A percentile compares a stretch with the other conserved stretches of the same genome.
These are phyloP conservation scores for Spathaspora jeffriesii DNA, from an alignment of 1,139 yeast species.

Conservation along the genomic window DNA sequence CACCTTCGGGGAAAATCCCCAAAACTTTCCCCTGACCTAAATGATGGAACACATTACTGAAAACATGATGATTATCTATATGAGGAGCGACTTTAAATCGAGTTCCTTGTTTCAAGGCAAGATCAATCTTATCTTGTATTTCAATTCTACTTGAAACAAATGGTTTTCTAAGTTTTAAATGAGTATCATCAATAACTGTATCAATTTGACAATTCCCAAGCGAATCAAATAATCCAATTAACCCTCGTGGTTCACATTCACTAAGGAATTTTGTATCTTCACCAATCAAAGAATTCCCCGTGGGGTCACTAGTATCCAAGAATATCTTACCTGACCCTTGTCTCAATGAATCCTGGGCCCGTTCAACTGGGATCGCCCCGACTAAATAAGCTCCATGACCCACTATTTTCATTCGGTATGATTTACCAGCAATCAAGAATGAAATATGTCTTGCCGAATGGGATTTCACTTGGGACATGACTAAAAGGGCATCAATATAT, in stretches of 20 bases:
- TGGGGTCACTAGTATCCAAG: conserved; percentile 24
- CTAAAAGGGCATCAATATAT: conserved; percentile 44
- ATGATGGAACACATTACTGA: conserved; percentile 64
- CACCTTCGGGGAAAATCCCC: conserved; percentile 71
- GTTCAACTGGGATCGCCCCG: conserved; percentile 70
- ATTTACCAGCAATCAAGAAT: conserved; percentile 64
- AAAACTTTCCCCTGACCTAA: conserved; percentile 57
- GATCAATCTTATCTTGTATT: conserved; percentile 29
- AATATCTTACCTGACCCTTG: conserved; percentile 48
- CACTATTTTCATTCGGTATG: conserved; percentile 51
- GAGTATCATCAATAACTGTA: conserved; percentile 53
- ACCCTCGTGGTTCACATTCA: conserved; percentile 50
- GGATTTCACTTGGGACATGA: conserved; percentile 39
- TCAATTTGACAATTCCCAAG: conserved; percentile 60
- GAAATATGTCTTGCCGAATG: conserved; percentile 44
- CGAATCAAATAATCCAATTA: conserved; percentile 61
- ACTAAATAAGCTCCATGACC: conserved; percentile 59
- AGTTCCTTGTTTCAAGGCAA: conserved; percentile 47
- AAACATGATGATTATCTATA: conserved; percentile 60
- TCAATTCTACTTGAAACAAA: conserved; percentile 31
- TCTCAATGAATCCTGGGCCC: conserved; percentile 67
- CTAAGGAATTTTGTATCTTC: conserved; percentile 48
- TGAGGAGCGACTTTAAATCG: conserved; percentile 60
- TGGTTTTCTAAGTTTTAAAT: conserved; percentile 49
- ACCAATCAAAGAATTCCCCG: conserved; percentile 34